Percentiles rank a stretch among this genome's conserved stretches.
These are phyloP conservation scores for Coemansia sp. DNA, from an alignment of 192 early-diverging fungal species.

Conservation along the genomic window DNA sequence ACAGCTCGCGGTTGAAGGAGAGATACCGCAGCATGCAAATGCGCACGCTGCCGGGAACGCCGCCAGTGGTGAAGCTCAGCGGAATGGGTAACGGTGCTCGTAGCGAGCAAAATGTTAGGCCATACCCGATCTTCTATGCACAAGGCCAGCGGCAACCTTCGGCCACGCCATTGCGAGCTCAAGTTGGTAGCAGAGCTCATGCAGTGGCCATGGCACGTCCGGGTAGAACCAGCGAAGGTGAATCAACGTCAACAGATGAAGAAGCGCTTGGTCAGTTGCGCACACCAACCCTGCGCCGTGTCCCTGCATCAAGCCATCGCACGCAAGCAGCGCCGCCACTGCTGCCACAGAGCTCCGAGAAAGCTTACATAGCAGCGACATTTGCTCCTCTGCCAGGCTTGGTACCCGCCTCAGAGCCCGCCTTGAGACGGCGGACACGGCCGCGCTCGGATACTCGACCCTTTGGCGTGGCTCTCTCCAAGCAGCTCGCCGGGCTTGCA, in stretches of 20 bases:
- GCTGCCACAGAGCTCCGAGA: neutral
- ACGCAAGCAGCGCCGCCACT: neutral
- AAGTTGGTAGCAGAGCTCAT: neutral
- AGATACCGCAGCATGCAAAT: conserved; percentile 28
- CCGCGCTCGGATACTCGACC: conserved; percentile 8
- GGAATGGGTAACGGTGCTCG: neutral
- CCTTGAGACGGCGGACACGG: conserved; percentile 20
- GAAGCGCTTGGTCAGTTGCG: conserved; percentile 7
- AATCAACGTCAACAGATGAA: conserved; percentile 34
- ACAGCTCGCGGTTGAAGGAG: conserved; percentile 33
- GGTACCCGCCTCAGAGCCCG: conserved; percentile 34
- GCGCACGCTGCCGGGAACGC: conserved; percentile 12
- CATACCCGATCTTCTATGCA: neutral
- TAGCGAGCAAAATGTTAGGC: neutral
- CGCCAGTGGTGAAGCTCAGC: neutral
- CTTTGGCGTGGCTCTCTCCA: conserved; percentile 24
- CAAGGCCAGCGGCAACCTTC: neutral
- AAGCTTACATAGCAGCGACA: neutral
- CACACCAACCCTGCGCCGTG: conserved; percentile 11
- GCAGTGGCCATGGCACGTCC: neutral
- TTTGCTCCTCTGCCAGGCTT: neutral
- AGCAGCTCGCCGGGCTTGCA: conserved; percentile 29
- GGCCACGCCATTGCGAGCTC: neutral
- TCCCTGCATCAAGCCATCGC: neutral
- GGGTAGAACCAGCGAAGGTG: conserved; percentile 15